Conservation (phyloP, 108 stramenopile species). For the Mayamaea pseudoterrestris region DNA sequence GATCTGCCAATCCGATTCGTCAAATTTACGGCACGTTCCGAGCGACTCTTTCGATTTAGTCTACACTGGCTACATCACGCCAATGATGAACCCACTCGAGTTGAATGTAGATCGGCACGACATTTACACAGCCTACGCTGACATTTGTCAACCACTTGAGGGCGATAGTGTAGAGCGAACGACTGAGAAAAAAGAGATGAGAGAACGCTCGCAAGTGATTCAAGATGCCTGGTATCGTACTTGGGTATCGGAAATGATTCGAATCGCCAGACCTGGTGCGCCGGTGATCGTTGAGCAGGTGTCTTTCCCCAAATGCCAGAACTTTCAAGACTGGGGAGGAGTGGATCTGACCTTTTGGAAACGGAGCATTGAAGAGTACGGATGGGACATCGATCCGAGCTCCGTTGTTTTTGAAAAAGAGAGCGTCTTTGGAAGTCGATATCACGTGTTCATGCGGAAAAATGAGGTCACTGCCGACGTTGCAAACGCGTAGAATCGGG, state of each 20-base stretch:
- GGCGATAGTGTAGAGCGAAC: slow-evolving; percentile 3
- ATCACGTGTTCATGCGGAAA: slow-evolving; percentile 14
- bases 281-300: slow-evolving; percentile 14
- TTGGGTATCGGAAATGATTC: slow-evolving; percentile 31
- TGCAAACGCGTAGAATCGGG: too few relatives aligned
- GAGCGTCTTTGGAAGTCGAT: slow-evolving; percentile 5
- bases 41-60: slow-evolving; percentile 31
- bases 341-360: slow-evolving; percentile 3
- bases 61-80: slow-evolving; percentile 22
- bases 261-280: slow-evolving; percentile 34
- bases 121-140: neutral
- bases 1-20: slow-evolving; percentile 30
- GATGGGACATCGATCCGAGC: slow-evolving; percentile 4
- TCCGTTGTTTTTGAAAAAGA: slow-evolving; percentile 8
- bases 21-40: slow-evolving; percentile 19
- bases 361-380: neutral
- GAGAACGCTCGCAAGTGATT: slow-evolving; percentile 10
- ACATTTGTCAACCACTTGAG: slow-evolving; percentile 5
- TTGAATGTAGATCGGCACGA: neutral
- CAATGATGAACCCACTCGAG: slow-evolving; percentile 13
- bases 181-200: neutral
- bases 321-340: slow-evolving; percentile 6
- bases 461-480: neutral
- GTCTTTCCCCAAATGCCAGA: neutral
- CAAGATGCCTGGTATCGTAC: slow-evolving; percentile 20